These are phyloP conservation scores for Candida caryicola DNA, from an alignment of 805 yeast species.

Conservation along the genomic window DNA sequence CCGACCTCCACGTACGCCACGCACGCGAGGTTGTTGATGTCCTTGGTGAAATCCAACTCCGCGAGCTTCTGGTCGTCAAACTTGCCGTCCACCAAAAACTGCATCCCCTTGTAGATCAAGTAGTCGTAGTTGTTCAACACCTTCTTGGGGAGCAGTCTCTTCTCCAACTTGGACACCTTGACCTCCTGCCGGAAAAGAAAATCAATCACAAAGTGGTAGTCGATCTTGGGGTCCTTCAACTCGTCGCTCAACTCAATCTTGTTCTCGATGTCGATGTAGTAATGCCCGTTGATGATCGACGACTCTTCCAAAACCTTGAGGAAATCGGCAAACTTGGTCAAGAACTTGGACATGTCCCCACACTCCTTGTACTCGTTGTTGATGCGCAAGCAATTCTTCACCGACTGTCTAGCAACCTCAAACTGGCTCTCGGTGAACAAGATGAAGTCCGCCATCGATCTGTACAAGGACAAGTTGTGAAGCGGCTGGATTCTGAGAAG, in stretches of 20 bases:
- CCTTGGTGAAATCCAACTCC: slow-evolving; percentile 17
- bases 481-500: slow-evolving; percentile 28
- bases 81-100: slow-evolving; percentile 23
- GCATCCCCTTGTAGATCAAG: slow-evolving; percentile 34
- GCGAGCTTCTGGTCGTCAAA: background rate
- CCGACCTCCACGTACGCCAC: slow-evolving; percentile 34
- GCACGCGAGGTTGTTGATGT: slow-evolving; percentile 38
- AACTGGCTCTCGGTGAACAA: slow-evolving; percentile 52
- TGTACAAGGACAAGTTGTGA: slow-evolving; percentile 23
- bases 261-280: slow-evolving; percentile 24
- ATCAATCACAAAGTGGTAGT: slow-evolving; percentile 19
- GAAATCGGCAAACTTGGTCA: slow-evolving; percentile 43
- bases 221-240: slow-evolving; percentile 17
- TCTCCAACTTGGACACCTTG: slow-evolving; percentile 27
- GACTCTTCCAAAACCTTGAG: slow-evolving; percentile 42
- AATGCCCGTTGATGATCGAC: slow-evolving; percentile 34
- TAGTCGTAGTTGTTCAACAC: slow-evolving; percentile 43
- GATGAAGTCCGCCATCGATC: slow-evolving; percentile 25
- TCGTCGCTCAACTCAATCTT: slow-evolving; percentile 17
- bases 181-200: slow-evolving; percentile 26
- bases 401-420: slow-evolving; percentile 47
- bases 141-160: slow-evolving; percentile 23
- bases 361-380: slow-evolving; percentile 73
- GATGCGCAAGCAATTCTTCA: slow-evolving; percentile 68
- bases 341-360: slow-evolving; percentile 52